Percentiles rank a stretch among this genome's conserved stretches.
These are phyloP conservation scores for Podaxis pistillaris DNA, from an alignment of 768 basidiomycete genomes.

Conservation along the genomic window DNA sequence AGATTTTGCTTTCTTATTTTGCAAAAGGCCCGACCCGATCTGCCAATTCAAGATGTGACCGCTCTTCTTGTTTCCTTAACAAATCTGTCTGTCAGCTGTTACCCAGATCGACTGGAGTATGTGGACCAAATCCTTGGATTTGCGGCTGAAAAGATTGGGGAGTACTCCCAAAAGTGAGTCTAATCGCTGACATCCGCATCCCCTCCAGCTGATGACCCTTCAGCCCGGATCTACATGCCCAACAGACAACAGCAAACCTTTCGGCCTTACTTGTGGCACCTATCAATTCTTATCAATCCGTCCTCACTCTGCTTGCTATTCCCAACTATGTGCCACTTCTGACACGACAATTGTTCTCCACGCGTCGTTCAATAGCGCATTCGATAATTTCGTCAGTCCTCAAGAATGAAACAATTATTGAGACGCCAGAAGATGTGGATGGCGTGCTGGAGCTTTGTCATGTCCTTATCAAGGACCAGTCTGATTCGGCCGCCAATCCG, in stretches of 20 bases:
- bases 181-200: not conserved
- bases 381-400: conserved; percentile 92
- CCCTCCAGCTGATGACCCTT: conserved; percentile 7
- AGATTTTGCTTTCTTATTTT: not conserved
- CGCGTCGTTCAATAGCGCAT: conserved; percentile 89
- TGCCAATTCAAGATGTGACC: conserved; percentile 97
- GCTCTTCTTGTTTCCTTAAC: conserved; percentile 93
- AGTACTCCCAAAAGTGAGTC: conserved; percentile 73
- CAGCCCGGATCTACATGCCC: conserved; percentile 86
- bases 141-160: conserved; percentile 81
- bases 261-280: conserved; percentile 89
- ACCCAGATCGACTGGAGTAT: conserved; percentile 95
- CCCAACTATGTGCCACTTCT: conserved; percentile 87
- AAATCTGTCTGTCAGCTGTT: conserved; percentile 94
- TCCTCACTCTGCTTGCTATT: conserved; percentile 94
- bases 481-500: conserved; percentile 40
- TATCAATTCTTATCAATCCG: conserved; percentile 94
- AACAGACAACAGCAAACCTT: conserved; percentile 87
- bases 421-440: conserved; percentile 90
- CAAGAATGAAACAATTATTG: conserved; percentile 95
- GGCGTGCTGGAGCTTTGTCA: conserved; percentile 92
- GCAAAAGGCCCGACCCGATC: conserved; percentile 86
- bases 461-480: conserved; percentile 86
- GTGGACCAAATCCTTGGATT: conserved; percentile 95
- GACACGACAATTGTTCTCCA: conserved; percentile 82